A percentile compares a stretch with the other conserved stretches of the same genome.
phyloP scores from a whole-genome alignment of 352 stramenopile genomes.

The Phytopythium chamaehyphon region DNA sequence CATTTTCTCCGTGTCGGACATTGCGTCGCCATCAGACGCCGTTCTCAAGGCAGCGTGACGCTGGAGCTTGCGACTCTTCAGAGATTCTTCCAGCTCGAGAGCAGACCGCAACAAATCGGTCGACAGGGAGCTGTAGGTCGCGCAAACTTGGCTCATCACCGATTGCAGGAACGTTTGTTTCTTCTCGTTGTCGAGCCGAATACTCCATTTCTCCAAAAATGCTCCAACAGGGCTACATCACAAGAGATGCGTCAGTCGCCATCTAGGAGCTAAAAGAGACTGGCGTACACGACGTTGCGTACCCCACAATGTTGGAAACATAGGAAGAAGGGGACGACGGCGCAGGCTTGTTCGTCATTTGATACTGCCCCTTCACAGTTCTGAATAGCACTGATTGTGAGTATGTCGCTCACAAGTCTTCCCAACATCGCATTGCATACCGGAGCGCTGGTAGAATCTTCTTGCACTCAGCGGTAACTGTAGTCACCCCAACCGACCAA shows the following conservation, averaged over 20 bases:
- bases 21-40: constrained; percentile 11
- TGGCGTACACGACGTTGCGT: not conserved
- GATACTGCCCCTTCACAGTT: constrained; percentile 87
- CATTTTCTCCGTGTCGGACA: constrained; percentile 88
- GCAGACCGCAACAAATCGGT: constrained; percentile 72
- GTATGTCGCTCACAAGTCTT: not conserved
- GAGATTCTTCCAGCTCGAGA: constrained; percentile 76
- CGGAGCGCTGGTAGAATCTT: constrained; percentile 80
- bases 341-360: constrained; percentile 87
- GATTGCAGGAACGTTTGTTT: constrained; percentile 43
- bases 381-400: constrained; percentile 9
- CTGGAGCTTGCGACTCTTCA: constrained; percentile 87
- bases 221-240: constrained; percentile 50
- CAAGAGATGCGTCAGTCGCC: constrained; percentile 4
- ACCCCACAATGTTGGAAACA: constrained; percentile 72
- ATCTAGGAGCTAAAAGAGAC: not conserved
- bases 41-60: constrained; percentile 30
- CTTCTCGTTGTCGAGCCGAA: constrained; percentile 35
- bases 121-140: constrained; percentile 60
- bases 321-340: constrained; percentile 71
- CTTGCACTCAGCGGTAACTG: constrained; percentile 79
- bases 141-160: constrained; percentile 58
- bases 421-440: constrained; percentile 22
- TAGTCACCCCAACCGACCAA: constrained; percentile 54
- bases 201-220: constrained; percentile 73